Base-by-base conservation (phyloP, 2,329 filamentous ascomycete genomes). In the Colletotrichum agaves region DNA sequence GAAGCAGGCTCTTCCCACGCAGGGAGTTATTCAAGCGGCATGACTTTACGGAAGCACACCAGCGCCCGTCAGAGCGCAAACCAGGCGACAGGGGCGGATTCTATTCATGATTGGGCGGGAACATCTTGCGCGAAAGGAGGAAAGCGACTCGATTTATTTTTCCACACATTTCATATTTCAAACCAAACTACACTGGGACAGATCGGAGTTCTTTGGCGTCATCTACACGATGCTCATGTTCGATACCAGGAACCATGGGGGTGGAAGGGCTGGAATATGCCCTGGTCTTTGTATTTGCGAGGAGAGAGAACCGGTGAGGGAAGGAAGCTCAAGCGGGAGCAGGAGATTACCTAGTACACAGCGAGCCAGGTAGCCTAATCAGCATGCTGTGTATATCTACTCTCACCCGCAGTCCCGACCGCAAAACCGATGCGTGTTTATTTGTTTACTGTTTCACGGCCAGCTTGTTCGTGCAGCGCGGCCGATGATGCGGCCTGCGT, bases 1-100 rank as follows among this genome's bases (percentile, higher is more conserved):
- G 67, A 67, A 69, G 67, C 67, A 63, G 67, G 67, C 63, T 68
- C 65, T 68, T 68, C 63, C 61, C 63, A 63, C 63, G 59, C 53
- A 67, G 47, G 59, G 57, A 59, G 39, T 27, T 59, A 41, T 33
- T 21, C 59, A 60, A 46, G 27, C 63, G 59, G 53, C 43, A 67
- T 67, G 59, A 69, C 59, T 67, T 67, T 63, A 67, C 47, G 63
- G 58, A 63, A 59, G 53, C 44, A 67, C 63, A 60, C 43, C 49
- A 46, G 37, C 63, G 53, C 57, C 56, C 63, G 50, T 31, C 50
- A 52, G 35, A 53, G 62, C 62, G 66, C 66, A 53, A 31, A 63
- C 23, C 46, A 65, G 61, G 55, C 39, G 47, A 33, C 44, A 58
- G 15, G 23, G 61, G 55, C 53, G 61, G 46, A 60, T 55, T 46